Evolutionary conservation across 2,329 filamentous ascomycete species (phyloP), one percentile per base, ranked within the genome.

Genomic region (Fusarium torulosum): DNA sequence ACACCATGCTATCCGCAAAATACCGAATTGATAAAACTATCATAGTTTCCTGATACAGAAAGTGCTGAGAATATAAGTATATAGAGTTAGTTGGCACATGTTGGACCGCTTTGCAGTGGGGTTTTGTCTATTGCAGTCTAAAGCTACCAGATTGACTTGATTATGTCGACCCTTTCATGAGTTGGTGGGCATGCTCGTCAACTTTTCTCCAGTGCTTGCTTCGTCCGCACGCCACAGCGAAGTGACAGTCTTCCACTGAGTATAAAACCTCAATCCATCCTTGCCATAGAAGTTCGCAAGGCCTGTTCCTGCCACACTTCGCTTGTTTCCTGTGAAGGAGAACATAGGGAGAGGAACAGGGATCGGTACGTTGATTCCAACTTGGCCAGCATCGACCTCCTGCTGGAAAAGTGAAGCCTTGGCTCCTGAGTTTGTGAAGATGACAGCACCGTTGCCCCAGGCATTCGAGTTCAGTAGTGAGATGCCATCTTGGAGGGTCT

Each of bases 201-300:
- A 25, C 38, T 67, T 67, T 40, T 67, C 46, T 2, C 63, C 63
- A 0, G 63, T 59, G 11, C 45, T 64, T 4, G 59, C 63, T 1
- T 67, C 65, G 25, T 67, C 63, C 15, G 53, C 40, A 5, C 63
- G 45, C 94, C 94, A 97, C 76, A 94, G 81, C 68, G 92, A 90
- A 51, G 94, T 97, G 35, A 97, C 94, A 4, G 94, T 97, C 90
- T 97, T 97, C 77, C 90, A 87, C 81, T 97, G 94, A 2, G 94
- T 97, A 78, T 95, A 97, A 76, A 97, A 97, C 72, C 90, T 88
- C 73, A 97, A 78, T 17, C 94, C 94, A 1, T 92, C 91, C 79
- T 93, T 91, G 63, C 94, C 94, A 79, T 97, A 97, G 78, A 97
- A 97, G 17, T 93, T 96, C 79, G 87, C 95, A 17, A 91, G 91